These are phyloP conservation scores for Rhizopus delemar DNA, from an alignment of 371 early-diverging fungal species.

Conservation along the genomic window DNA sequence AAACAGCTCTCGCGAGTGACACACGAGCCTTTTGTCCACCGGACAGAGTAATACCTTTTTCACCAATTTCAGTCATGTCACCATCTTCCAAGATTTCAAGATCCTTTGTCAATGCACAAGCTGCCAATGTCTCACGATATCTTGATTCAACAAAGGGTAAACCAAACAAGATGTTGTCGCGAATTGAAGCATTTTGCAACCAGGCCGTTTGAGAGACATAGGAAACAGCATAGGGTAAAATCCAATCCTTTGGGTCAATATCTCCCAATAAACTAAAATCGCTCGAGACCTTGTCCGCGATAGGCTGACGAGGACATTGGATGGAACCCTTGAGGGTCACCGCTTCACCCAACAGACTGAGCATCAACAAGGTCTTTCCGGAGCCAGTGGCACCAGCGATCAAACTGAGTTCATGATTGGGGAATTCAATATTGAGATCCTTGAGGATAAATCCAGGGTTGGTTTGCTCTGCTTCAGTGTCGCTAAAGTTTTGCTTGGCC, in stretches of 20 bases:
- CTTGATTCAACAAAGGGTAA: constrained; percentile 44
- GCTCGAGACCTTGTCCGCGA: constrained; percentile 4
- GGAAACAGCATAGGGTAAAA: constrained; percentile 22
- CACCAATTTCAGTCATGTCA: constrained; percentile 92
- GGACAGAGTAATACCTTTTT: constrained; percentile 76
- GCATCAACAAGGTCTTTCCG: constrained; percentile 65
- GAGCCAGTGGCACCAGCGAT: constrained; percentile 67
- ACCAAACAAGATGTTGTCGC: constrained; percentile 62
- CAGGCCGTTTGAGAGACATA: constrained; percentile 63
- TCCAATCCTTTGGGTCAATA: constrained; percentile 20
- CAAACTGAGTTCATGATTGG: constrained; percentile 50
- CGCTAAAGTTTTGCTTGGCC: constrained; percentile 16
- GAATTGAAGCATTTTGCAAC: constrained; percentile 83
- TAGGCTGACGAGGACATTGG: constrained; percentile 20
- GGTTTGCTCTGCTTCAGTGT: constrained; percentile 1
- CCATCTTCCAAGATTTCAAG: constrained; percentile 72
- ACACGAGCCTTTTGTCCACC: constrained; percentile 85
- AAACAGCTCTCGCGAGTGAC: constrained; percentile 82
- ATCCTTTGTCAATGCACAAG: constrained; percentile 59
- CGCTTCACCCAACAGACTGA: constrained; percentile 61
- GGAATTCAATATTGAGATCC: constrained; percentile 55
- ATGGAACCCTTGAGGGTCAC: constrained; percentile 10
- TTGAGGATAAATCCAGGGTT: constrained; percentile 35
- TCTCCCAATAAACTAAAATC: neutral
- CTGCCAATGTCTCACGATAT: constrained; percentile 62